phyloP scores from a whole-genome alignment of 2,329 filamentous ascomycete genomes.

The Cladophialophora bantiana region DNA sequence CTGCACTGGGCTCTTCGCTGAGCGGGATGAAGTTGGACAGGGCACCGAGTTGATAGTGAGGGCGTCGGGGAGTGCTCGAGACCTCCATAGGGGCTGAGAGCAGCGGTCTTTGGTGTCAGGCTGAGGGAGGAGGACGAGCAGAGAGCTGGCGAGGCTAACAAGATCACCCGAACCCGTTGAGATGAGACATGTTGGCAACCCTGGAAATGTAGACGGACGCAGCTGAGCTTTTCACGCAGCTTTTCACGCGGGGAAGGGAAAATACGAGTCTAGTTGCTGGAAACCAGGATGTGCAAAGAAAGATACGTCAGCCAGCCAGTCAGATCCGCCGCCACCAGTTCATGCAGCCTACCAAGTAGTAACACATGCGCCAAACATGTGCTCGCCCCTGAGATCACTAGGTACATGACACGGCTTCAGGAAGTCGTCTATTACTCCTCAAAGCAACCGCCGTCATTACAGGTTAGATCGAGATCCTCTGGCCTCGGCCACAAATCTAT shows the following conservation, averaged over 20 bases:
- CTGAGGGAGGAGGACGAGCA: not conserved
- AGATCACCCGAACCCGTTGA: conserved; percentile 6
- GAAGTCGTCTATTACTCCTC: not conserved
- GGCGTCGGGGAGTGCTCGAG: conserved; percentile 25
- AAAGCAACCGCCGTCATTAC: not conserved
- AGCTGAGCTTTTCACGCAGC: not conserved
- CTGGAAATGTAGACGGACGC: not conserved
- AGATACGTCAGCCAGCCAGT: not conserved
- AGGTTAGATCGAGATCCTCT: conserved; percentile 1
- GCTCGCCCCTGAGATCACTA: no score
- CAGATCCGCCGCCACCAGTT: no score
- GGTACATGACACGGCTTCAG: no score
- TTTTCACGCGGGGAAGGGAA: no score
- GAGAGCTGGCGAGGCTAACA: not conserved
- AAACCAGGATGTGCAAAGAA: no score
- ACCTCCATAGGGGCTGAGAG: conserved; percentile 18
- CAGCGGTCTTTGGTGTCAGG: not conserved
- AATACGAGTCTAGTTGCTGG: not conserved
- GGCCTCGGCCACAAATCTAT: not conserved
- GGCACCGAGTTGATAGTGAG: conserved; percentile 36
- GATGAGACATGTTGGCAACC: not conserved
- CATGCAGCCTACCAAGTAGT: no score
- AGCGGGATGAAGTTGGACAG: conserved; percentile 42
- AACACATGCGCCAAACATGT: no score
- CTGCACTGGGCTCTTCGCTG: conserved; percentile 46